phyloP scores from a whole-genome alignment of 805 yeast species.

The Limtongia smithiae region DNA sequence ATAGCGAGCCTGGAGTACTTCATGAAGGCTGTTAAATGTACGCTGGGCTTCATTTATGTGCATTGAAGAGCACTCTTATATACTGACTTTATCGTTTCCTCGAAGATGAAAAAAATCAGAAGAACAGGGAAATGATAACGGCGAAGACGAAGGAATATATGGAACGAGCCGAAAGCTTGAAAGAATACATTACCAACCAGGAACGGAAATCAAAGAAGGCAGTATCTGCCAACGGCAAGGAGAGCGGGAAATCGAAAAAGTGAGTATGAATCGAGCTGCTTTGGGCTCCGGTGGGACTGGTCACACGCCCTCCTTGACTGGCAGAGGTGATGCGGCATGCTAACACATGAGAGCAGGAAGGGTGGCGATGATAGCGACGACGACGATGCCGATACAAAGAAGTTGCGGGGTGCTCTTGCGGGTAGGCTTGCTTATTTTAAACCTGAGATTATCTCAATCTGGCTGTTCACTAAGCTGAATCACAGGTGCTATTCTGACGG shows the following conservation, averaged over 20 bases:
- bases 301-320: not conserved
- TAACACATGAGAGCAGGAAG: slow-evolving; percentile 27
- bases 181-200: slow-evolving; percentile 74
- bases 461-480: not conserved
- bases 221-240: slow-evolving; percentile 28
- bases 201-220: slow-evolving; percentile 38
- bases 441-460: not conserved
- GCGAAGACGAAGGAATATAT: slow-evolving; percentile 88
- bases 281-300: too few relatives aligned
- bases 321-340: not conserved
- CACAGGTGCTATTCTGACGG: slow-evolving; percentile 68
- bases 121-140: slow-evolving; percentile 82
- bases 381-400: slow-evolving; percentile 78
- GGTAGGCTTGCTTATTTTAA: slow-evolving; percentile 40
- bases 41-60: slow-evolving; percentile 27
- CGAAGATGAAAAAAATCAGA: slow-evolving; percentile 75
- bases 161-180: slow-evolving; percentile 88
- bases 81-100: not conserved
- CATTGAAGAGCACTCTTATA: too few relatives aligned
- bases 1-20: slow-evolving; percentile 91
- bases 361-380: slow-evolving; percentile 49
- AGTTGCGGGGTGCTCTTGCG: slow-evolving; percentile 82
- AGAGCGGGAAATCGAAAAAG: slow-evolving; percentile 19
- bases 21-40: slow-evolving; percentile 86
- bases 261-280: too few relatives aligned